These are phyloP conservation scores for Salix caprea DNA, from an alignment of 345 rosid species.

Conservation along the genomic window DNA sequence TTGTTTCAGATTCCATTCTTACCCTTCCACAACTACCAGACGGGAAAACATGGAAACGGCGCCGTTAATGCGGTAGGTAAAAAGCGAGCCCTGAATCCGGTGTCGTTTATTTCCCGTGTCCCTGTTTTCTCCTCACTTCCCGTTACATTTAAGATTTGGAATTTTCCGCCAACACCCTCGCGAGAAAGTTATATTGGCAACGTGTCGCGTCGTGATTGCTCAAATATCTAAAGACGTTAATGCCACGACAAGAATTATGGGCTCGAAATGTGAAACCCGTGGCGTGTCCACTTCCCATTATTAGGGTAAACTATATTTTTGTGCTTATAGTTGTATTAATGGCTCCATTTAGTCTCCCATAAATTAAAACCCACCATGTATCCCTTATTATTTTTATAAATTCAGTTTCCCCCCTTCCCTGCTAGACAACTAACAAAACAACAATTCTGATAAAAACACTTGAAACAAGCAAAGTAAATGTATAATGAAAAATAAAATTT, in stretches of 20 bases:
- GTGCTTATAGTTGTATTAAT: too few relatives aligned
- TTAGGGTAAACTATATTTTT: background rate
- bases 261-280: background rate
- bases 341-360: background rate
- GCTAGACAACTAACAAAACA: too few relatives aligned
- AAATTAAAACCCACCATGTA: too few relatives aligned
- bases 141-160: conserved; percentile 26
- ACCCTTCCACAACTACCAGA: background rate
- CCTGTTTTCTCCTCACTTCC: conserved; percentile 20
- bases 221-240: conserved; percentile 30
- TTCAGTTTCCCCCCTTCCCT: too few relatives aligned
- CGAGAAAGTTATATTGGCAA: conserved; percentile 16
- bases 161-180: background rate
- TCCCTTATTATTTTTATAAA: background rate
- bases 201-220: conserved; percentile 26
- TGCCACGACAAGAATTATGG: conserved; percentile 50
- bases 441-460: too few relatives aligned
- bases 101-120: conserved; percentile 19
- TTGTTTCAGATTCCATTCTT: background rate
- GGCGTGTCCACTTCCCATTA: conserved; percentile 24
- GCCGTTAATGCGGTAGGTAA: conserved; percentile 20
- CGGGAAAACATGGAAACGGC: conserved; percentile 3
- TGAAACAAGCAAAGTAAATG: too few relatives aligned
- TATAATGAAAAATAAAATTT: too few relatives aligned
- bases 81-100: conserved; percentile 10